Conservation (phyloP, 148 eudicot species). For the Beta vulgaris region DNA sequence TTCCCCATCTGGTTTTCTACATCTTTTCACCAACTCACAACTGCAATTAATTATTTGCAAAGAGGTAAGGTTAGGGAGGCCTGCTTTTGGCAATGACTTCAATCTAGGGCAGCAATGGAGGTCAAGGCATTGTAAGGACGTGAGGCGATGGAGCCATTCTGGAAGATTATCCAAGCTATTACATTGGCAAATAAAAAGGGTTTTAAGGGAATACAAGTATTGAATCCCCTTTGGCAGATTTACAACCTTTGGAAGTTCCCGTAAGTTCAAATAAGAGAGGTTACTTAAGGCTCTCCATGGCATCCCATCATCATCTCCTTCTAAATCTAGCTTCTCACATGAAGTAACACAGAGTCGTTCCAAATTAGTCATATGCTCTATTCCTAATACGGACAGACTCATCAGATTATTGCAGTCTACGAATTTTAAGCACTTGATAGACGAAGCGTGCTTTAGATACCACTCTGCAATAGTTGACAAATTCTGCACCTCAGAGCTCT, state of each 20-base stretch:
- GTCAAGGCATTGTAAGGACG: background rate
- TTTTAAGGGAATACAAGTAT: conserved; percentile 12
- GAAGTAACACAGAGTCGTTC: too few species aligned
- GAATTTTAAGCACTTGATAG: too few species aligned
- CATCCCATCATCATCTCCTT: background rate
- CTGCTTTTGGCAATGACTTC: conserved; percentile 20
- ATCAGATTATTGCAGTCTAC: too few species aligned
- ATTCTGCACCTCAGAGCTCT: background rate
- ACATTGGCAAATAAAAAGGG: background rate
- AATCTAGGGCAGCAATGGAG: background rate
- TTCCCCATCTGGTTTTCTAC: conserved; percentile 11
- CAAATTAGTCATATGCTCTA: too few species aligned
- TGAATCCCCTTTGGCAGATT: conserved; percentile 15
- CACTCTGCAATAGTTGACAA: too few species aligned
- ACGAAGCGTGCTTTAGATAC: too few species aligned
- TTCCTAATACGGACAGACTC: too few species aligned
- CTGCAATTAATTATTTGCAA: background rate
- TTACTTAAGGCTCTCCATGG: background rate
- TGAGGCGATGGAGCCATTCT: conserved; percentile 2
- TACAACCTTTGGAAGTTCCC: background rate
- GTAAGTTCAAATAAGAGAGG: background rate
- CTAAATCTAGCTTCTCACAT: background rate
- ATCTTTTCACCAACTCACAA: background rate
- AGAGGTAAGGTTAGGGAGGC: conserved; percentile 8
- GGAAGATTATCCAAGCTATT: conserved; percentile 3